These are phyloP conservation scores for Phaffia australis DNA, from an alignment of 768 basidiomycete genomes.

Conservation along the genomic window DNA sequence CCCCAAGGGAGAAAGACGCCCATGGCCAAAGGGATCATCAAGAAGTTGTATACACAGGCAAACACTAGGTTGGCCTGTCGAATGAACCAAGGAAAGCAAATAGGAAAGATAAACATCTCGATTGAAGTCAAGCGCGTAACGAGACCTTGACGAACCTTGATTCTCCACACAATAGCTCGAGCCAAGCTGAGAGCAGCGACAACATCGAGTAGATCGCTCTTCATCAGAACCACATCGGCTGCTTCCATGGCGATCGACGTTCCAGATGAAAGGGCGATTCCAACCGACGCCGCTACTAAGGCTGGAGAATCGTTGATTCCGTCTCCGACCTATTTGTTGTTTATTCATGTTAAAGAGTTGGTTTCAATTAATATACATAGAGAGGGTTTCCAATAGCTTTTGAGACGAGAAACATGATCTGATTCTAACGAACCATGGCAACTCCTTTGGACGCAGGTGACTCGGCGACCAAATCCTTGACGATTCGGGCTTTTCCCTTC, in stretches of 20 bases:
- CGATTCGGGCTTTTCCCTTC: slow-evolving; percentile 80
- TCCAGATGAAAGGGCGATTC: slow-evolving; percentile 90
- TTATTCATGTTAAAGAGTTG: not conserved
- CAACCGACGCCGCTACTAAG: slow-evolving; percentile 87
- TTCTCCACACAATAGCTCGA: slow-evolving; percentile 73
- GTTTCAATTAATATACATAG: not conserved
- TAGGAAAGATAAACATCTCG: not conserved
- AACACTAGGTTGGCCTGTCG: slow-evolving; percentile 74
- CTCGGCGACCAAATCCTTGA: slow-evolving; percentile 66
- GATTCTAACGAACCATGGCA: slow-evolving; percentile 58
- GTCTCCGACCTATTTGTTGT: slow-evolving; percentile 66
- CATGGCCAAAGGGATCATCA: slow-evolving; percentile 96
- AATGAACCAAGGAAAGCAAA: not conserved
- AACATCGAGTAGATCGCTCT: slow-evolving; percentile 89
- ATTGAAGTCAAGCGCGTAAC: not conserved
- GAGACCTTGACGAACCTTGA: slow-evolving; percentile 40
- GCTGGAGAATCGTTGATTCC: slow-evolving; percentile 99
- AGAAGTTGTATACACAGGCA: slow-evolving; percentile 88
- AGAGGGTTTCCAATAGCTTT: not conserved
- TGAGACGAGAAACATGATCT: not conserved
- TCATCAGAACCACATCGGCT: slow-evolving; percentile 95
- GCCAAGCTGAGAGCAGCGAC: slow-evolving; percentile 92
- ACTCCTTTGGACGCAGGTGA: slow-evolving; percentile 44
- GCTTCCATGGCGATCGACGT: slow-evolving; percentile 97
- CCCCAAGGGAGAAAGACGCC: slow-evolving; percentile 87